Evolutionary conservation across 2,329 filamentous ascomycete species (phyloP), one percentile per base, ranked within the genome.

Genomic region (Fusarium tricinctum): DNA sequence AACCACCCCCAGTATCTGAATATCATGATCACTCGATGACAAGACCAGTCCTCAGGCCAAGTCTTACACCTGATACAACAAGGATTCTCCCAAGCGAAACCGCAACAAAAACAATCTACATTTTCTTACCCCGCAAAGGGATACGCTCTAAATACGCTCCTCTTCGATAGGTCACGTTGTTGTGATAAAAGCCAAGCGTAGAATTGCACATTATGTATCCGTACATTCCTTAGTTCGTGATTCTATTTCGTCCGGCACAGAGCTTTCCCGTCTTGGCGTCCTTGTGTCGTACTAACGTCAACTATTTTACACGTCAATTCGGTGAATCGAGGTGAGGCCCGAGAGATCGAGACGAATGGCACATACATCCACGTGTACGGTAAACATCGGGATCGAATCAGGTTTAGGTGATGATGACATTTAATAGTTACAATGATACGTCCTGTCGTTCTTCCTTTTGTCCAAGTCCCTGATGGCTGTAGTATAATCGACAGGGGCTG

Each of bases 251-350:
- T 8, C 45, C 60, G 51, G 51, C 45, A 58, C 35, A 47, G 28
- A 57, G 17, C 26, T 30, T 43, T 38, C 46, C 60, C 51, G 56
- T 39, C 61, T 64, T 65, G 61, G 61, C 61, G 30, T 14, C 20
- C 38, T 26, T 49, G 28, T 30, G 28, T 3, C 28, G 28, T 30
- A n/a, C 33, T 38, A 51, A 52, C 28, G 30, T 47, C 6, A 33
- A 33, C 14, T 33, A 15, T 33, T 33, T 15, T 6, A 8, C 22
- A 32, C 49, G 33, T 8, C 20, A 45, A 33, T 17, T 58, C 66
- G 66, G 66, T 70, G 62, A 67, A 50, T 46, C 17, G 62, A 69
- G 66, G 62, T 70, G 66, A 70, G 22, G 52, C 38, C 56, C 48
- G 47, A 42, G 13, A 61, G 14, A 47, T 48, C n/a, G 20, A 38